A percentile compares a stretch with the other conserved stretches of the same genome.
Evolutionary conservation across 805 yeast genomes (phyloP).

Genomic region (Schizosaccharomyces octosporus): DNA sequence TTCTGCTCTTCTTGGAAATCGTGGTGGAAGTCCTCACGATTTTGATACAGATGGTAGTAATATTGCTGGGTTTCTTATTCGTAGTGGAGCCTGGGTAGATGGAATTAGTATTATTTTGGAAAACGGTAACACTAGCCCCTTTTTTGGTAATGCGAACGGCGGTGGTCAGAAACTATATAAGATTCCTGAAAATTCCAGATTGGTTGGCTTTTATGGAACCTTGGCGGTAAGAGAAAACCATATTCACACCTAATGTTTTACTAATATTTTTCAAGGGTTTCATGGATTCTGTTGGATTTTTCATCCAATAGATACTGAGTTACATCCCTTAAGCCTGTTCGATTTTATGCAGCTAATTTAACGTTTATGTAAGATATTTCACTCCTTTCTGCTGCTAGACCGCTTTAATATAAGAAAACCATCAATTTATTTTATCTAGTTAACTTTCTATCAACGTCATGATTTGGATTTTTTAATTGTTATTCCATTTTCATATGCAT

Average conservation of each 20-base stretch:
- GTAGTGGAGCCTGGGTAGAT: slow-evolving; percentile 79
- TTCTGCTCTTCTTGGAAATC: slow-evolving; percentile 14
- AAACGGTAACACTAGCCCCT: slow-evolving; percentile 6
- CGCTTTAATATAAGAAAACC: too few species aligned
- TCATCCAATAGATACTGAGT: not conserved
- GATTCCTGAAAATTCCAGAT: not conserved
- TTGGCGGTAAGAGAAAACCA: not conserved
- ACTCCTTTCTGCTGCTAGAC: too few species aligned
- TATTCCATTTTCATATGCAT: too few species aligned
- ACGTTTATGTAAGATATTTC: not conserved
- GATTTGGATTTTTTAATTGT: too few species aligned
- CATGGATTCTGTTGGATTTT: not conserved
- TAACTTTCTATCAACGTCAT: too few species aligned
- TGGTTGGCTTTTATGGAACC: not conserved
- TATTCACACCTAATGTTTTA: not conserved
- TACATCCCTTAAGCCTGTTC: not conserved
- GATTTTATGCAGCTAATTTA: not conserved
- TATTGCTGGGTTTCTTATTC: slow-evolving; percentile 32
- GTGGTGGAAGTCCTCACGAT: slow-evolving; percentile 21
- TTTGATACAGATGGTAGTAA: slow-evolving; percentile 38
- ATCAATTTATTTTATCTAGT: too few species aligned
- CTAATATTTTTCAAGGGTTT: not conserved
- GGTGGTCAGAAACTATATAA: not conserved
- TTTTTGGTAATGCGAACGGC: not conserved
- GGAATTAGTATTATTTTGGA: slow-evolving; percentile 48